Percentiles rank a stretch among this genome's conserved stretches.
These are phyloP conservation scores for Suillus brevipes DNA, from an alignment of 768 basidiomycete genomes.

Conservation along the genomic window DNA sequence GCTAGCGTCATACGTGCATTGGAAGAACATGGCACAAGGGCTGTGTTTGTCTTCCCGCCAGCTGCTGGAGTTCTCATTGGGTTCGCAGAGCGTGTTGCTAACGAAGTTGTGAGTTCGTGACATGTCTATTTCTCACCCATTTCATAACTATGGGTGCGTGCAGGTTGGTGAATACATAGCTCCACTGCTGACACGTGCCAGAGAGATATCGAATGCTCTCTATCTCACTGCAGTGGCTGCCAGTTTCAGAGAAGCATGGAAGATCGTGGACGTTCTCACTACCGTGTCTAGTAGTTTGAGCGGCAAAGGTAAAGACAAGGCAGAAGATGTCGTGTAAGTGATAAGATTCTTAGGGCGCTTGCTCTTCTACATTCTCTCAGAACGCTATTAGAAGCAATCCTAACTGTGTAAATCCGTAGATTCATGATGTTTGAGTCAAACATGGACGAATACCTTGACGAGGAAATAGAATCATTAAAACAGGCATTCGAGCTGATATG, in stretches of 20 bases:
- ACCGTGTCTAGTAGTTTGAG: conserved; percentile 42
- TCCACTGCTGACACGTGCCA: conserved; percentile 72
- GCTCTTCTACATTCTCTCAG: conserved; percentile 13
- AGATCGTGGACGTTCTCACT: conserved; percentile 77
- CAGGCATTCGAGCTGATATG: conserved; percentile 72
- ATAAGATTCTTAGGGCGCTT: conserved; percentile 3
- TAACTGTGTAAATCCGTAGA: conserved; percentile 39
- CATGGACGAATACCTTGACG: conserved; percentile 97
- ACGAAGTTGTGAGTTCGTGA: conserved; percentile 67
- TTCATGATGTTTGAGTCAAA: conserved; percentile 94
- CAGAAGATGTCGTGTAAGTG: conserved; percentile 84
- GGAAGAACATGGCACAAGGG: conserved; percentile 72
- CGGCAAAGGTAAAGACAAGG: conserved; percentile 24
- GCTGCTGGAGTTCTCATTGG: conserved; percentile 72
- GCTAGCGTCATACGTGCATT: conserved; percentile 62
- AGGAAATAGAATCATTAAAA: conserved; percentile 85
- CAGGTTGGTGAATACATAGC: conserved; percentile 88
- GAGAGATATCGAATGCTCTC: conserved; percentile 66
- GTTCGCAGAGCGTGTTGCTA: conserved; percentile 83
- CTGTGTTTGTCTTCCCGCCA: conserved; percentile 84
- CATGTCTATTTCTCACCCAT: conserved; percentile 11
- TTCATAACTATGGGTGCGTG: conserved; percentile 1
- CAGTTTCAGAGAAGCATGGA: conserved; percentile 84
- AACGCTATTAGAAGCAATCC: conserved; percentile 1
- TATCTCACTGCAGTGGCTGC: conserved; percentile 89